These are phyloP conservation scores for Wickerhamomyces tratensis DNA, from an alignment of 805 yeast genomes.

Conservation along the genomic window DNA sequence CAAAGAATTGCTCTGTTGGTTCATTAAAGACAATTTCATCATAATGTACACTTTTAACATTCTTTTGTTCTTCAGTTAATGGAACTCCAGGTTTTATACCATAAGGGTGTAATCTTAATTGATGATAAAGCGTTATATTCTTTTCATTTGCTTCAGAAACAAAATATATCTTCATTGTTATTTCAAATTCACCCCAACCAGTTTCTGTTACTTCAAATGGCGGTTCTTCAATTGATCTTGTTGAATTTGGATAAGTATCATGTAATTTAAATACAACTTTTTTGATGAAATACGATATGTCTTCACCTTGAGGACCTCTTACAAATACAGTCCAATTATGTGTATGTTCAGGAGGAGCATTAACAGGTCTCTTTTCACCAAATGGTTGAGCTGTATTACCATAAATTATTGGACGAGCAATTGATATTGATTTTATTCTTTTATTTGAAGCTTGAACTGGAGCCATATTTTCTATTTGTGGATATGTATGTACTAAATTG, in stretches of 20 bases:
- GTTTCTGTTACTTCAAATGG: slow-evolving; percentile 95
- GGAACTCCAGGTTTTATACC: slow-evolving; percentile 26
- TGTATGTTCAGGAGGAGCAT: slow-evolving; percentile 82
- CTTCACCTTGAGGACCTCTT: slow-evolving; percentile 70
- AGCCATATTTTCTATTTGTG: neutral
- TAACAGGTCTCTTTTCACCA: slow-evolving; percentile 40
- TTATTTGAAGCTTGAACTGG: slow-evolving; percentile 7
- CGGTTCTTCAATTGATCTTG: slow-evolving; percentile 80
- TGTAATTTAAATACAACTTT: slow-evolving; percentile 92
- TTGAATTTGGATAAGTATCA: slow-evolving; percentile 83
- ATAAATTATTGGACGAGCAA: slow-evolving; percentile 69
- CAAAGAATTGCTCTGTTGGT: slow-evolving; percentile 87
- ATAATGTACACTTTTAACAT: slow-evolving; percentile 54
- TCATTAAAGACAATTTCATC: slow-evolving; percentile 94
- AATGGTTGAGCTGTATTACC: slow-evolving; percentile 76
- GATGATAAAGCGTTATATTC: slow-evolving; percentile 78
- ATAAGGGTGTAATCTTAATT: slow-evolving; percentile 85
- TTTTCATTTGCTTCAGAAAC: slow-evolving; percentile 84
- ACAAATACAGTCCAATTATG: slow-evolving; percentile 95
- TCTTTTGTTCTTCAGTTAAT: slow-evolving; percentile 19
- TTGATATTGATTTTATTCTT: slow-evolving; percentile 44
- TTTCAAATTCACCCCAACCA: slow-evolving; percentile 99
- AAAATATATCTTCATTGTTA: slow-evolving; percentile 78
- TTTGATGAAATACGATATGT: slow-evolving; percentile 71
- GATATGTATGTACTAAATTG: no score